phyloP scores from a whole-genome alignment of 106 monocot genomes.

The Dendrobium officinale region DNA sequence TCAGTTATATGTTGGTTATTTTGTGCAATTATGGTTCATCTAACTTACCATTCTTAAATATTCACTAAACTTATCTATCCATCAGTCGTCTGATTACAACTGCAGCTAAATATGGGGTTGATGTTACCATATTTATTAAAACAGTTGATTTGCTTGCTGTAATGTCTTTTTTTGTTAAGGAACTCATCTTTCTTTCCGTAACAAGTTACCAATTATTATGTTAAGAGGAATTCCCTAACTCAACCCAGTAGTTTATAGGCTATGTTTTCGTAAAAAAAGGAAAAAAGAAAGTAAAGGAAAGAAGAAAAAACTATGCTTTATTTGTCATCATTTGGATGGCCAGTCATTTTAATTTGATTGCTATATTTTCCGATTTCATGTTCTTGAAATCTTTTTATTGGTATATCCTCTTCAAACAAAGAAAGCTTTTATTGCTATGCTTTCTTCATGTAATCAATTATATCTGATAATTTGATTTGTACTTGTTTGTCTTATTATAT shows the following conservation, averaged over 20 bases:
- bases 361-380: neutral
- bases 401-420: neutral
- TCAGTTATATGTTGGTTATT: neutral
- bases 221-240: neutral
- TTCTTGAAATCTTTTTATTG: neutral
- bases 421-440: neutral
- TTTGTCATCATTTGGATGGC: too few relatives aligned
- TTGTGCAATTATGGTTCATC: neutral
- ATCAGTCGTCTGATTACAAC: neutral
- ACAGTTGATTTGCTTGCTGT: neutral
- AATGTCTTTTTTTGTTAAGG: neutral
- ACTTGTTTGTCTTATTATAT: neutral
- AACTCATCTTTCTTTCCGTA: neutral
- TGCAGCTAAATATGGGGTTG: neutral
- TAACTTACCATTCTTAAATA: neutral
- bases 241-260: neutral
- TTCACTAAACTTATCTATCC: neutral
- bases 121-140: neutral
- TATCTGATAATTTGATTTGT: neutral
- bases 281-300: too few relatives aligned
- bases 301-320: neutral
- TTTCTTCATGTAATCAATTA: neutral
- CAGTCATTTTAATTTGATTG: neutral
- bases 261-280: neutral
- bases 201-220: neutral